These are phyloP conservation scores for Syzygium grande DNA, from an alignment of 345 rosid genomes.

Conservation along the genomic window DNA sequence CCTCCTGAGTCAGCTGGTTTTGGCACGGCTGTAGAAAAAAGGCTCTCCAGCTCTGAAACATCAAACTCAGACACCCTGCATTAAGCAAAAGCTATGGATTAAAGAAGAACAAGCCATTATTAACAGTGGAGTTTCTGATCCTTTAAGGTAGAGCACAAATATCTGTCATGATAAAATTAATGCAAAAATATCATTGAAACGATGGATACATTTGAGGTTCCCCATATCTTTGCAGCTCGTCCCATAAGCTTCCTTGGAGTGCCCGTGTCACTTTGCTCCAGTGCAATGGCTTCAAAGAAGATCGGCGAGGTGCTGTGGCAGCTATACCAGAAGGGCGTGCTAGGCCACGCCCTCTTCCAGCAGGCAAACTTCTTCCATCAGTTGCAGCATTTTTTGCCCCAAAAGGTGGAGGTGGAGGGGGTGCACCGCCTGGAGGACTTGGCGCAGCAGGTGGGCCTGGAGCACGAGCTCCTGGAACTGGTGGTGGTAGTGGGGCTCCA, in stretches of 20 bases:
- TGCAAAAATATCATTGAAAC: slow-evolving; percentile 12
- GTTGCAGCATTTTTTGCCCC: slow-evolving; percentile 42
- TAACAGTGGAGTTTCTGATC: not conserved
- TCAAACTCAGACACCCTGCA: slow-evolving; percentile 83
- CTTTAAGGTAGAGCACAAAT: not conserved
- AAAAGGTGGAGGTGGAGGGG: slow-evolving; percentile 73
- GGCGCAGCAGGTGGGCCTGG: slow-evolving; percentile 63
- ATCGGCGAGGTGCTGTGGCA: slow-evolving; percentile 50
- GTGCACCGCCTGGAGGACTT: slow-evolving; percentile 54
- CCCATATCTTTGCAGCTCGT: slow-evolving; percentile 86
- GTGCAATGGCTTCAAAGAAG: slow-evolving; percentile 91
- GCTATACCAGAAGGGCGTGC: slow-evolving; percentile 22
- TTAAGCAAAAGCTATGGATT: not conserved
- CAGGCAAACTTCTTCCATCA: slow-evolving; percentile 24
- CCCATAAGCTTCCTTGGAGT: slow-evolving; percentile 98
- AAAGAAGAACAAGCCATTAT: not conserved
- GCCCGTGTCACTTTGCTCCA: slow-evolving; percentile 99
- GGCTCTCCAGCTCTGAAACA: slow-evolving; percentile 85
- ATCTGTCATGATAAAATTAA: not conserved
- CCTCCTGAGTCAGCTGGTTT: slow-evolving; percentile 56
- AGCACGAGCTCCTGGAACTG: slow-evolving; percentile 52
- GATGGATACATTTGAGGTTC: slow-evolving; percentile 65
- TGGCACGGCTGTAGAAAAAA: slow-evolving; percentile 77
- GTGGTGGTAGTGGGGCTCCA: slow-evolving; percentile 54
- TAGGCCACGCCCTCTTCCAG: slow-evolving; percentile 77